Percentiles rank a stretch among this genome's conserved stretches.
phyloP scores from a whole-genome alignment of 148 eudicot genomes.

The Camellia granthamiana region DNA sequence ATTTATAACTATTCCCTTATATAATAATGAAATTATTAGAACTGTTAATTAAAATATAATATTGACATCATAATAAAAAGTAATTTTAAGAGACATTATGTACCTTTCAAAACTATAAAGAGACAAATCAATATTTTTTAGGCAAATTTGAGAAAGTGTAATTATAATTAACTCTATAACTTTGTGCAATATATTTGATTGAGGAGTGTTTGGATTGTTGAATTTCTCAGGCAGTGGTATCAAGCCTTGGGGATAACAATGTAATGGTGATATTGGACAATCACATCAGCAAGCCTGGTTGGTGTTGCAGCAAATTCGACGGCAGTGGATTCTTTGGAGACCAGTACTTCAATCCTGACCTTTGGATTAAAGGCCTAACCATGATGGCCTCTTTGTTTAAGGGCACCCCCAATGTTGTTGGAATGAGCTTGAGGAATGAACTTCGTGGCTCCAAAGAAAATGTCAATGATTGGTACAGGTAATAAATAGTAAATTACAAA shows the following conservation, averaged over 20 bases:
- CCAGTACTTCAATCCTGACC: conserved; percentile 55
- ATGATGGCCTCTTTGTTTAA: conserved; percentile 71
- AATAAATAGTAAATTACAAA: not conserved
- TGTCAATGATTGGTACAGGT: conserved; percentile 82
- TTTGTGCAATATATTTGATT: too few relatives aligned
- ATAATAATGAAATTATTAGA: too few relatives aligned
- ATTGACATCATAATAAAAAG: too few relatives aligned
- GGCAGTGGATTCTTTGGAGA: conserved; percentile 95
- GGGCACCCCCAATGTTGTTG: conserved; percentile 54
- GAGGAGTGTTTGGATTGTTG: too few relatives aligned
- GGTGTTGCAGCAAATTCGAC: conserved; percentile 77
- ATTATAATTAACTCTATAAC: too few relatives aligned
- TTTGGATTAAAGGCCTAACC: conserved; percentile 66
- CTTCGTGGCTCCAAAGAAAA: conserved; percentile 79
- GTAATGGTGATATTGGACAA: conserved; percentile 90
- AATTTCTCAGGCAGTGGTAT: conserved; percentile 58
- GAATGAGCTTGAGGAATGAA: conserved; percentile 93
- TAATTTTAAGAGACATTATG: too few relatives aligned
- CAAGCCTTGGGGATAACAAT: conserved; percentile 52
- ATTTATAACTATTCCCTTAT: too few relatives aligned
- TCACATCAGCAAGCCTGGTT: conserved; percentile 78
- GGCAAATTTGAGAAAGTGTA: too few relatives aligned
- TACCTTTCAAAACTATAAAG: too few relatives aligned
- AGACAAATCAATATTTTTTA: too few relatives aligned
- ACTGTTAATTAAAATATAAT: too few relatives aligned